Evolutionary conservation across 208 protist genomes (phyloP).

Genomic region (Wallacemonas collosoma): DNA sequence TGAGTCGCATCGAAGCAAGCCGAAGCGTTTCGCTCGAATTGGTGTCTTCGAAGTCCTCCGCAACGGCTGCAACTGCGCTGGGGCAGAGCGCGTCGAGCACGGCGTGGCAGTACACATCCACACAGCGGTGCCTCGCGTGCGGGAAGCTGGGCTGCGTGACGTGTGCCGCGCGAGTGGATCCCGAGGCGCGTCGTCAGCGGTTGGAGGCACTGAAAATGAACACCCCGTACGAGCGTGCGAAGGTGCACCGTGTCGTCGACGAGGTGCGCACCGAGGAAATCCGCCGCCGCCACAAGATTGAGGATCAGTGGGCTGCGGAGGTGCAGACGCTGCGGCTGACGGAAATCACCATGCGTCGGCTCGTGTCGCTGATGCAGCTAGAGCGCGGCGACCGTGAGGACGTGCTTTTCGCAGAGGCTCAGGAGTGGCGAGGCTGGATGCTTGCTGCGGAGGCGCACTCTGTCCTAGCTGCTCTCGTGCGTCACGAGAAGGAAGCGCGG

Average conservation of each 20-base stretch:
- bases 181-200: slow-evolving; percentile 44
- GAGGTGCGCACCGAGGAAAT: slow-evolving; percentile 54
- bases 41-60: background rate
- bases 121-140: slow-evolving; percentile 70
- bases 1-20: background rate
- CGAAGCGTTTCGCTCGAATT: background rate
- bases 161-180: slow-evolving; percentile 47
- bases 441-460: slow-evolving; percentile 26
- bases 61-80: slow-evolving; percentile 2
- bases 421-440: slow-evolving; percentile 24
- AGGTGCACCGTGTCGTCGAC: slow-evolving; percentile 53
- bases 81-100: slow-evolving; percentile 18
- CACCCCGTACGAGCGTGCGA: slow-evolving; percentile 78
- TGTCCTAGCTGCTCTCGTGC: slow-evolving; percentile 33
- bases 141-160: slow-evolving; percentile 56
- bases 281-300: slow-evolving; percentile 44
- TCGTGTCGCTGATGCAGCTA: slow-evolving; percentile 29
- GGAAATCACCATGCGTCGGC: slow-evolving; percentile 23
- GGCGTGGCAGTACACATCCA: slow-evolving; percentile 73
- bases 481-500: slow-evolving; percentile 56
- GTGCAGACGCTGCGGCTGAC: slow-evolving; percentile 23
- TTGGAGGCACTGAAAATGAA: slow-evolving; percentile 65
- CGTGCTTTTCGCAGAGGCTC: slow-evolving; percentile 12
- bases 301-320: slow-evolving; percentile 32
- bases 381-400: slow-evolving; percentile 31